phyloP scores from a whole-genome alignment of 2,329 filamentous ascomycete genomes.

The Botrytis galanthina region DNA sequence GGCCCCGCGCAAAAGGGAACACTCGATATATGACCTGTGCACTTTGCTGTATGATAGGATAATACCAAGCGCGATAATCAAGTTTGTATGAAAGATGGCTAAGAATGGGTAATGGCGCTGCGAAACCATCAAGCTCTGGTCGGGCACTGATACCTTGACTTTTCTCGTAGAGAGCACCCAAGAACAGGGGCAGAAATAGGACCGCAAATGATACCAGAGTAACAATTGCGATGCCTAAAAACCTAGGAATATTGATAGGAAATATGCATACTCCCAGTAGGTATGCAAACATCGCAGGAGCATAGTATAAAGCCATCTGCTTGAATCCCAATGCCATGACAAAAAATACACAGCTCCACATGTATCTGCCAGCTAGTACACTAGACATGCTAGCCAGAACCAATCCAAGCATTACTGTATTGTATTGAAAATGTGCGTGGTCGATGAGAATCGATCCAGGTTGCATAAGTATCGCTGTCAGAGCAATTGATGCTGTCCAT shows the following conservation, averaged over 20 bases:
- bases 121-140: slow-evolving; percentile 56
- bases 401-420: slow-evolving; percentile 96
- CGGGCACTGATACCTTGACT: slow-evolving; percentile 60
- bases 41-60: slow-evolving; percentile 73
- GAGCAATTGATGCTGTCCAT: slow-evolving; percentile 81
- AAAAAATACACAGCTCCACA: slow-evolving; percentile 93
- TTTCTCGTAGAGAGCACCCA: slow-evolving; percentile 68
- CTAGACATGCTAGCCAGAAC: slow-evolving; percentile 84
- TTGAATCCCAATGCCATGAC: slow-evolving; percentile 95
- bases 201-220: slow-evolving; percentile 72
- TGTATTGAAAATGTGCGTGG: slow-evolving; percentile 96
- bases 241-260: slow-evolving; percentile 66
- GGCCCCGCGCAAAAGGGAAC: slow-evolving; percentile 90
- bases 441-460: slow-evolving; percentile 88
- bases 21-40: slow-evolving; percentile 86
- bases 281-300: slow-evolving; percentile 88
- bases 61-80: slow-evolving; percentile 66
- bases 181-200: slow-evolving; percentile 71
- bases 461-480: slow-evolving; percentile 89
- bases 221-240: slow-evolving; percentile 71
- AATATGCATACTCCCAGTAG: slow-evolving; percentile 83
- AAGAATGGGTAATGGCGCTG: slow-evolving; percentile 62
- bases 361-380: slow-evolving; percentile 76
- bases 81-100: slow-evolving; percentile 56
- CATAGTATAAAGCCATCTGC: slow-evolving; percentile 98